Conservation (phyloP, 2,329 filamentous ascomycete genomes). For the Trichoderma oligosporum region DNA sequence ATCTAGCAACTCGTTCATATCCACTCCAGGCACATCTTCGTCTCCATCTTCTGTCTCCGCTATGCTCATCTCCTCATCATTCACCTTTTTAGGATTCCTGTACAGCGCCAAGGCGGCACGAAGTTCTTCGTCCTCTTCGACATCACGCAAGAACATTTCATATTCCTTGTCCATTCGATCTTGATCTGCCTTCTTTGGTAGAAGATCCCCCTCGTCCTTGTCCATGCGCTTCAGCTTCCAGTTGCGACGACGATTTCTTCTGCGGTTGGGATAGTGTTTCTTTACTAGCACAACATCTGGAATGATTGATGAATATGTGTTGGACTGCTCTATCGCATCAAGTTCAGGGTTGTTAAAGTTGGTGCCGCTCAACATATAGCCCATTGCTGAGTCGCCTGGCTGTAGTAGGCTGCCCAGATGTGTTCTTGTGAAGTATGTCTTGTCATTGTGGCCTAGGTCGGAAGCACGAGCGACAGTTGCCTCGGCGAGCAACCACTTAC, state of each 20-base stretch:
- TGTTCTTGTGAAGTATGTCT: slow-evolving; percentile 83
- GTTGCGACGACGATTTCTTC: slow-evolving; percentile 75
- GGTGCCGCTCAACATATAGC: slow-evolving; percentile 83
- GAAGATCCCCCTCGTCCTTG: slow-evolving; percentile 81
- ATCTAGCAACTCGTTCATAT: slow-evolving; percentile 80
- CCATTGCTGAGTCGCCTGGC: slow-evolving; percentile 86
- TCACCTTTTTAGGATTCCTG: slow-evolving; percentile 58
- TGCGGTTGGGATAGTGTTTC: slow-evolving; percentile 87
- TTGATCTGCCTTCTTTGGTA: slow-evolving; percentile 83
- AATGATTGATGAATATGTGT: slow-evolving; percentile 71
- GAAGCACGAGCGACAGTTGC: slow-evolving; percentile 81
- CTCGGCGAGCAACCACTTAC: slow-evolving; percentile 81
- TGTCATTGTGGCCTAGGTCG: slow-evolving; percentile 82
- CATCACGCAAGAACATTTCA: slow-evolving; percentile 93
- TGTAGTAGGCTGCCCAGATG: slow-evolving; percentile 84
- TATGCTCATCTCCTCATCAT: slow-evolving; percentile 64
- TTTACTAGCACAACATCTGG: slow-evolving; percentile 94
- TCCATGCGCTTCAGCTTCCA: slow-evolving; percentile 95
- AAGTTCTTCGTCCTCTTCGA: slow-evolving; percentile 91
- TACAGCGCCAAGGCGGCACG: slow-evolving; percentile 81
- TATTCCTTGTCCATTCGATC: slow-evolving; percentile 89
- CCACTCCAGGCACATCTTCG: slow-evolving; percentile 60
- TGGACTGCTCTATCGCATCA: slow-evolving; percentile 75
- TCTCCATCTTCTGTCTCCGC: slow-evolving; percentile 62
- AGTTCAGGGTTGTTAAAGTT: slow-evolving; percentile 90